These are phyloP conservation scores for Calonectria pseudoreteaudii DNA, from an alignment of 2,329 filamentous ascomycete species.

Conservation along the genomic window DNA sequence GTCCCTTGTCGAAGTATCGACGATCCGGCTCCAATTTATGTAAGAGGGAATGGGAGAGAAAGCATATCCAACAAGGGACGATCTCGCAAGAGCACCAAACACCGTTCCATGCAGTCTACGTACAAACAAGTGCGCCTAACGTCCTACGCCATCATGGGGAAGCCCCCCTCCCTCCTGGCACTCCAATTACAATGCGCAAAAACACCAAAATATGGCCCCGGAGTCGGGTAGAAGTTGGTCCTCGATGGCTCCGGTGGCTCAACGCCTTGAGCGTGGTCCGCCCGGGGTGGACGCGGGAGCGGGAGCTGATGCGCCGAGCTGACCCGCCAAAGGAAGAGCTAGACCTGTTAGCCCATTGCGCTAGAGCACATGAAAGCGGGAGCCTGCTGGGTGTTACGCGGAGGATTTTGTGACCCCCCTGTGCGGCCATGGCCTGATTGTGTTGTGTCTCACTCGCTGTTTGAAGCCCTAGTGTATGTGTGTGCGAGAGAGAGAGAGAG, in stretches of 20 bases:
- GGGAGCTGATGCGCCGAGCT: conserved; percentile 4
- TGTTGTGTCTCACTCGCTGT: background rate
- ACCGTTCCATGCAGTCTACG: background rate
- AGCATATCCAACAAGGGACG: background rate
- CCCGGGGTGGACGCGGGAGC: background rate
- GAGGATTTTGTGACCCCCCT: background rate
- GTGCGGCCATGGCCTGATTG: background rate
- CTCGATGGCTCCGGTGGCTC: conserved; percentile 12
- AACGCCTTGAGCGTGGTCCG: background rate
- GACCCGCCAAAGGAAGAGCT: conserved; percentile 7
- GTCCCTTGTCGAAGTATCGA: background rate
- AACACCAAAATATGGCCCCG: background rate
- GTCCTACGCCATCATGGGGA: background rate
- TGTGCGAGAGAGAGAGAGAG: too few species aligned
- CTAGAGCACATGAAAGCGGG: background rate
- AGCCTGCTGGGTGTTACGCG: background rate
- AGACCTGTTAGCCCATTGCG: conserved; percentile 2
- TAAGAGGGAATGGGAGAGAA: background rate
- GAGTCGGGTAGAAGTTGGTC: background rate
- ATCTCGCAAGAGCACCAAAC: background rate
- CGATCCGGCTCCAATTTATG: background rate
- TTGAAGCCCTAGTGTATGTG: background rate
- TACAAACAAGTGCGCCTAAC: background rate
- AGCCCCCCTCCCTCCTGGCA: background rate
- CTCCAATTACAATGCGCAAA: background rate